Conservation (phyloP, 2,329 filamentous ascomycete species). For the Hymenoscyphus linearis region DNA sequence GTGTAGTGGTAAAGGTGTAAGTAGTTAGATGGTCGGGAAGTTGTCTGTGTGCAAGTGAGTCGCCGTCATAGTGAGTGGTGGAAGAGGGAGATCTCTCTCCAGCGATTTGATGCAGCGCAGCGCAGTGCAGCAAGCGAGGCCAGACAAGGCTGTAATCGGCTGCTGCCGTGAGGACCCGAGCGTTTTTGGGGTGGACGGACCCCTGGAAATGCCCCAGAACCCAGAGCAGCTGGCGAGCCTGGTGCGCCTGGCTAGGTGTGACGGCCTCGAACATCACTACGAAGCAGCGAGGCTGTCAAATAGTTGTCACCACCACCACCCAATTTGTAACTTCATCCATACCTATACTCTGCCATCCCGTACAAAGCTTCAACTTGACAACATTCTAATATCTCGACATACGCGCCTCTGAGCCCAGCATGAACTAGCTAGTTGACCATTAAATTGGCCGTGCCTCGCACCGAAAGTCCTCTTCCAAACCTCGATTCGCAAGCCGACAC, state of each 20-base stretch:
- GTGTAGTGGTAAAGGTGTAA: not conserved
- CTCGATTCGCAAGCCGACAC: not conserved
- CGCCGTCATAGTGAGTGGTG: not conserved
- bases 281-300: not conserved
- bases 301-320: not conserved
- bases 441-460: not conserved
- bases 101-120: not conserved
- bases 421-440: not conserved
- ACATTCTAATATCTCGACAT: not conserved
- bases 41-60: not conserved
- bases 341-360: not conserved
- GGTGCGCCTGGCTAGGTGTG: not conserved
- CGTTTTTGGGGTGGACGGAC: not conserved
- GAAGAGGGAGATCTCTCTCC: not conserved
- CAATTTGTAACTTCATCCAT: not conserved
- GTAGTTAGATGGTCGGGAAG: not conserved
- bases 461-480: not conserved
- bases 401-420: not conserved
- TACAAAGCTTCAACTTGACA: not conserved
- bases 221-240: too few relatives aligned
- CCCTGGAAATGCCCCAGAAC: too few relatives aligned
- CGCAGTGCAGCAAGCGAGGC: not conserved
- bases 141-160: not conserved
- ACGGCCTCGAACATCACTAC: not conserved
- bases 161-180: not conserved